These are phyloP conservation scores for Meyerozyma elateridarum DNA, from an alignment of 1,139 yeast species.

Conservation along the genomic window DNA sequence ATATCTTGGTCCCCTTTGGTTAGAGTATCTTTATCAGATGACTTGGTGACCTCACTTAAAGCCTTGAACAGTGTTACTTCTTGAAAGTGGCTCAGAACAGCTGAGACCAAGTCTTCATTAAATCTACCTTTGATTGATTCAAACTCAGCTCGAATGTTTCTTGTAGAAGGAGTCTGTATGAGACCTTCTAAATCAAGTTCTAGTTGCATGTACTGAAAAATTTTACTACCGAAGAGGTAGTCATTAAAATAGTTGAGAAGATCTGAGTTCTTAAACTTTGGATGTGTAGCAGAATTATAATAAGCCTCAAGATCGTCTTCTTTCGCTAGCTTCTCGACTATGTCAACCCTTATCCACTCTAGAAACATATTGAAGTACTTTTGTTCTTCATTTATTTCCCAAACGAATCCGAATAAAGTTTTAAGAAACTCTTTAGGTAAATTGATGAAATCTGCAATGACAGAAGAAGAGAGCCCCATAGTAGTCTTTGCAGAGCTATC, in stretches of 20 bases:
- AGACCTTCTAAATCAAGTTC: slow-evolving; percentile 14
- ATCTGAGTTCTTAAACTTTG: slow-evolving; percentile 20
- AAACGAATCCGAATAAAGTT: slow-evolving; percentile 33
- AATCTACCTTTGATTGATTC: neutral
- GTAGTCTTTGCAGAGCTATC: slow-evolving; percentile 9
- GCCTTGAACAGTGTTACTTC: neutral
- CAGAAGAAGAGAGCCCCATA: slow-evolving; percentile 25
- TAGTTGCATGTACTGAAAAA: slow-evolving; percentile 22
- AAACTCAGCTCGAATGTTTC: neutral
- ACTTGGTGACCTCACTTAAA: neutral
- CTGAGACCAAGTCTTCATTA: neutral
- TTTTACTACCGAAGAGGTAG: slow-evolving; percentile 21
- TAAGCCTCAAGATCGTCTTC: slow-evolving; percentile 32
- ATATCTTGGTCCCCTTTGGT: no score
- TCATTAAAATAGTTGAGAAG: slow-evolving; percentile 29
- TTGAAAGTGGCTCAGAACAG: neutral
- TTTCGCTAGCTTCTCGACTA: slow-evolving; percentile 32
- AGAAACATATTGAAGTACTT: slow-evolving; percentile 33
- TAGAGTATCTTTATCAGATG: neutral
- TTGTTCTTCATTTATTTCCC: slow-evolving; percentile 51
- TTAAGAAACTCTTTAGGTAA: slow-evolving; percentile 31
- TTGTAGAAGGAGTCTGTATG: neutral
- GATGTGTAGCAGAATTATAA: slow-evolving; percentile 15
- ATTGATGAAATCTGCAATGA: slow-evolving; percentile 24
- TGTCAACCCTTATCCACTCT: slow-evolving; percentile 20